Percentiles rank a stretch among this genome's conserved stretches.
Conservation (phyloP, 2,329 filamentous ascomycete species). For the Gremmenia infestans region DNA sequence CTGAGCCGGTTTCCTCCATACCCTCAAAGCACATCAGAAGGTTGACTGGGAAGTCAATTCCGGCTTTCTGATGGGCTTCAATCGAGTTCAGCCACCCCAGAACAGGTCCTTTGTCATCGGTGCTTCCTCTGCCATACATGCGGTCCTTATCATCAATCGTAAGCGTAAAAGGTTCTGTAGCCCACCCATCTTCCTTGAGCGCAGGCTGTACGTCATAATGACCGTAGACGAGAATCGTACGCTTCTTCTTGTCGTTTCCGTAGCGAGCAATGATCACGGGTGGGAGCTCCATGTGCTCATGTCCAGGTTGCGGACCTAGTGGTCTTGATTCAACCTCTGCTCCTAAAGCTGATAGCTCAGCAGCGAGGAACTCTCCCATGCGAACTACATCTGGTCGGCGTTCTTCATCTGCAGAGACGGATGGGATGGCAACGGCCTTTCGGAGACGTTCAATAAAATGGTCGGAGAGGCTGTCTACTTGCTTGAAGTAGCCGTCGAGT, state of each 20-base stretch:
- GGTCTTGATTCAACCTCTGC: slow-evolving; percentile 82
- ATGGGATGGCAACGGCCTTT: slow-evolving; percentile 93
- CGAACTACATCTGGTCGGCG: slow-evolving; percentile 87
- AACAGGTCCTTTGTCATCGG: slow-evolving; percentile 96
- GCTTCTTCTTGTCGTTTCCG: slow-evolving; percentile 86
- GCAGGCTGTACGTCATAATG: slow-evolving; percentile 99
- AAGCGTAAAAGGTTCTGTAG: slow-evolving; percentile 87
- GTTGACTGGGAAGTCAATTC: slow-evolving; percentile 93
- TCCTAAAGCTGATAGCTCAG: slow-evolving; percentile 77
- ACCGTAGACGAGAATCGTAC: slow-evolving; percentile 92
- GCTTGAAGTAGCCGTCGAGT: slow-evolving; percentile 86
- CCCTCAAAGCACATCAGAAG: slow-evolving; percentile 99
- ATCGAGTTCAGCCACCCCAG: slow-evolving; percentile 98
- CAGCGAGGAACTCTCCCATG: slow-evolving; percentile 89
- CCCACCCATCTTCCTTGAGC: slow-evolving; percentile 89
- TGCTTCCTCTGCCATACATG: slow-evolving; percentile 94
- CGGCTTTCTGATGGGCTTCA: slow-evolving; percentile 93
- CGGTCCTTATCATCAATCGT: slow-evolving; percentile 83
- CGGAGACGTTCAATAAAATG: slow-evolving; percentile 86
- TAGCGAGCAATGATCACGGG: slow-evolving; percentile 91
- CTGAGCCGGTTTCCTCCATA: slow-evolving; percentile 98
- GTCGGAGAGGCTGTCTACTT: slow-evolving; percentile 76
- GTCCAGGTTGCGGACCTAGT: slow-evolving; percentile 87
- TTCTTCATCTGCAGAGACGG: slow-evolving; percentile 85
- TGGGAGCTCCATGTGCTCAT: slow-evolving; percentile 84